A percentile compares a stretch with the other conserved stretches of the same genome.
These are phyloP conservation scores for Oryza nivara DNA, from an alignment of 176 grass and related monocot genomes.

Conservation along the genomic window DNA sequence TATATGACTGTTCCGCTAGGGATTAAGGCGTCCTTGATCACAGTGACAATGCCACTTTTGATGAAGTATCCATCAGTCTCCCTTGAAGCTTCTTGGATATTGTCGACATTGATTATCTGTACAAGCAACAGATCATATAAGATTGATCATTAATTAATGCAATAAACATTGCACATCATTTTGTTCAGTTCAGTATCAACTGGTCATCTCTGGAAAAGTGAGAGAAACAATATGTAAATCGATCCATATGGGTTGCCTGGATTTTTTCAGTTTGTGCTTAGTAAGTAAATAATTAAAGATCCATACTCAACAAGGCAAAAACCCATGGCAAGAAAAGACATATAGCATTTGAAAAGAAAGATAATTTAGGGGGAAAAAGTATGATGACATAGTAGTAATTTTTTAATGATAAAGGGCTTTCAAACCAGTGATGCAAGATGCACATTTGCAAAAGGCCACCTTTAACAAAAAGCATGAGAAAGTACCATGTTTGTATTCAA, in stretches of 20 bases:
- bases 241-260: background rate
- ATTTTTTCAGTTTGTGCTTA: slow-evolving; percentile 15
- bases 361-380: background rate
- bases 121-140: slow-evolving; percentile 31
- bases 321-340: background rate
- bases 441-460: background rate
- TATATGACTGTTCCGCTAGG: slow-evolving; percentile 84
- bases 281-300: background rate
- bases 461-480: background rate
- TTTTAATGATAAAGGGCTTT: background rate
- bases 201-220: slow-evolving; percentile 7
- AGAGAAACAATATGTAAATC: background rate
- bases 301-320: background rate
- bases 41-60: slow-evolving; percentile 87
- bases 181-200: background rate
- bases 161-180: slow-evolving; percentile 4
- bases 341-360: background rate
- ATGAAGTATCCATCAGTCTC: slow-evolving; percentile 98
- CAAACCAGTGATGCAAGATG: background rate
- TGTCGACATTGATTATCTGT: slow-evolving; percentile 81
- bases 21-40: slow-evolving; percentile 89
- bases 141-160: slow-evolving; percentile 32
- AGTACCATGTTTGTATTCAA: background rate
- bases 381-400: background rate
- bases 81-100: slow-evolving; percentile 85